Base-by-base conservation (phyloP, 495 filamentous ascomycete species). In the Chaetomium cochliodes region DNA sequence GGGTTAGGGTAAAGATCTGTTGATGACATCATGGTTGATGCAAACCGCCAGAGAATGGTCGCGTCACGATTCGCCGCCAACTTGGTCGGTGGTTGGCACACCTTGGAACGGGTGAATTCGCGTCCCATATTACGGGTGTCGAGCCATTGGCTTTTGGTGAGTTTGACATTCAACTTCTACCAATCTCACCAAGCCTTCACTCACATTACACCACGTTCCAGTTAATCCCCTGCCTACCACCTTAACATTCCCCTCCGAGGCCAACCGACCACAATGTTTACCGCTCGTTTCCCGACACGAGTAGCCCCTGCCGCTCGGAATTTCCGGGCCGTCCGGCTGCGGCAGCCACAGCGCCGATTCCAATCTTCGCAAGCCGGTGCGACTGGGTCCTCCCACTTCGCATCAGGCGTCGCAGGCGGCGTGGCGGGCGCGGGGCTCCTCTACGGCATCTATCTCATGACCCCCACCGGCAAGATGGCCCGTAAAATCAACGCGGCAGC, bases 381-480 rank as follows among this genome's bases (percentile, higher is more conserved):
- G 11, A 49, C 83, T 15, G 13, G 16, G 41, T 23, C n/a, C 2
- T 50, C 46, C 1, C 81, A 80, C 42, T 46, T 85, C 44, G 76
- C 78, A 16, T 81, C 85, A 15, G 85, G 82, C 33, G 70, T 78
- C n/a, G 72, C 81, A 3, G 83, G 81, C 39, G 78, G 83, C 50
- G 50, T 77, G 0, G 75, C 55, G 15, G 74, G 74, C 49, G 76
- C 76, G 2, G 23, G 67, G 2, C 46, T 73, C 2, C 70, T 79
- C 33, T 79, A 81, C 20, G 81, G 80, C 49, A 83, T 86, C 73
- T 88, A 88, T 72, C 79, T 82, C 25, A 77, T 82, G 72, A 76
- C 73, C 0, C 87, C 86, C n/a, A 83, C 86, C 7, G 83, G 81
- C 23, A 83, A 80, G 60, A 73, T 71, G 65, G 53, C 69, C 5